These are phyloP conservation scores for Hibiscus syriacus DNA, from an alignment of 345 rosid species.

Conservation along the genomic window DNA sequence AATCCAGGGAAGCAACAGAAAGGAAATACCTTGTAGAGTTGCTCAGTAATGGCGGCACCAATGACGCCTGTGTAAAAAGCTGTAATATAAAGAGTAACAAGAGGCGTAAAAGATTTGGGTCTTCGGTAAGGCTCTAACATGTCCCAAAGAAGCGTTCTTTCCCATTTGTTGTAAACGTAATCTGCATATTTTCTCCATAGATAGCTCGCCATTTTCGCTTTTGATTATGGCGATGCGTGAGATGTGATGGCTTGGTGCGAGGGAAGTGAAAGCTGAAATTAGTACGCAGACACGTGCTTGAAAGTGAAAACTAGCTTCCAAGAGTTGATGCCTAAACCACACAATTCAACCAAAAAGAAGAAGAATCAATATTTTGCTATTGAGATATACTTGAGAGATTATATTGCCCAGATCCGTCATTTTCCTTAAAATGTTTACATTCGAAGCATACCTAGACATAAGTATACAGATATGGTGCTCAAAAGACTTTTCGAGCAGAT, in stretches of 20 bases:
- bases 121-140: slow-evolving; percentile 76
- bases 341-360: neutral
- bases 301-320: too few species aligned
- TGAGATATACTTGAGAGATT: neutral
- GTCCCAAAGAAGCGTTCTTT: slow-evolving; percentile 71
- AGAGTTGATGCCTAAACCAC: neutral
- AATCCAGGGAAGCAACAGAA: neutral
- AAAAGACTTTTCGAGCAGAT: neutral
- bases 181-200: slow-evolving; percentile 88
- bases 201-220: slow-evolving; percentile 44
- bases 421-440: too few species aligned
- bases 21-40: slow-evolving; percentile 61
- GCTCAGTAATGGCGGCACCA: slow-evolving; percentile 86
- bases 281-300: too few species aligned
- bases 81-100: too few species aligned
- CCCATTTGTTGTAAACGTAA: slow-evolving; percentile 61
- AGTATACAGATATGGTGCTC: neutral
- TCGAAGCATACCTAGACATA: too few species aligned
- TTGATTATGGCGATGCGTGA: too few species aligned
- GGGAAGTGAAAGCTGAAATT: neutral
- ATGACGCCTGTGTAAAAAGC: too few species aligned
- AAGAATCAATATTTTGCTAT: neutral
- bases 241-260: too few species aligned
- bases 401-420: too few species aligned
- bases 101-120: too few species aligned